Conservation (phyloP, 139 green algal species). For the Auxenochlorella protothecoides region DNA sequence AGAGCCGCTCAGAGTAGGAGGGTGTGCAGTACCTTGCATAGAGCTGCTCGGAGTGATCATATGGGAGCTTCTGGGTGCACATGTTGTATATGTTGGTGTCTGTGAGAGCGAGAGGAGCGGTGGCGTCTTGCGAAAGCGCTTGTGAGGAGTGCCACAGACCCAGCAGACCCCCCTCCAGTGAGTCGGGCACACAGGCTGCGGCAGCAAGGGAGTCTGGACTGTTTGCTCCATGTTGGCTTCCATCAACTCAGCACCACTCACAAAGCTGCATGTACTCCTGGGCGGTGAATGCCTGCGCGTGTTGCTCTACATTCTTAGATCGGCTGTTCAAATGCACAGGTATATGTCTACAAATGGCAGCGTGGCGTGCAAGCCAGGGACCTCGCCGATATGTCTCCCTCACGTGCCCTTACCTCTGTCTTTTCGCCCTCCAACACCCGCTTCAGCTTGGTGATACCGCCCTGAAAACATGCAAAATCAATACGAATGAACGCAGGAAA, state of each 20-base stretch:
- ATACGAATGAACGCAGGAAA: not conserved
- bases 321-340: too few species aligned
- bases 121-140: too few species aligned
- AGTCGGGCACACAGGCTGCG: too few species aligned
- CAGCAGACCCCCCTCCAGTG: too few species aligned
- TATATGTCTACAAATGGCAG: too few species aligned
- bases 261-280: constrained; percentile 90
- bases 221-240: too few species aligned
- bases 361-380: too few species aligned
- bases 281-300: constrained; percentile 62
- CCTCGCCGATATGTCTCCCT: too few species aligned
- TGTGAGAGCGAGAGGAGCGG: not conserved
- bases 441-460: constrained; percentile 92
- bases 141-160: too few species aligned
- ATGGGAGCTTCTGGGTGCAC: constrained; percentile 98
- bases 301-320: too few species aligned
- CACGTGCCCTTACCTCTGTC: not conserved
- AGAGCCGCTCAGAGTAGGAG: too few species aligned
- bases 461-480: constrained; percentile 32
- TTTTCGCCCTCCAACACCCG: constrained; percentile 67
- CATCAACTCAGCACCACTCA: constrained; percentile 27
- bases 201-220: too few species aligned
- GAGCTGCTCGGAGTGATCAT: constrained; percentile 95
- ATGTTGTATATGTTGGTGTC: constrained; percentile 92
- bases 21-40: constrained; percentile 74